Base-by-base conservation (phyloP, 1,284 basidiomycete species). In the Microbotryomycetes sp. region DNA sequence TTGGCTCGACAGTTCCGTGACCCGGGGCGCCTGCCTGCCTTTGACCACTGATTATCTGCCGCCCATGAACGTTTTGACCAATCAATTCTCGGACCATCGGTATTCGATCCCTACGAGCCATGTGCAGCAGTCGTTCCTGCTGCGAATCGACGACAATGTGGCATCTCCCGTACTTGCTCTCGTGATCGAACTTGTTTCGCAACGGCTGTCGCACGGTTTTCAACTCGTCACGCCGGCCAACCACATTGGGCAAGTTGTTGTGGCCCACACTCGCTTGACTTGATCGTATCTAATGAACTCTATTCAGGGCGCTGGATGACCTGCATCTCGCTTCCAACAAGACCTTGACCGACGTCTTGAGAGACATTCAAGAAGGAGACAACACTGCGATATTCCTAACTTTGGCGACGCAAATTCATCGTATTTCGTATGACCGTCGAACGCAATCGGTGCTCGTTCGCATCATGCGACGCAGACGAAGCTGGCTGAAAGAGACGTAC, bases 321-420 rank as follows among this genome's bases (percentile, higher is more conserved):
- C 58, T 68, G 60, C 55, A 57, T 53, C 13, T 54, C 52, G 64
- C 53, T 45, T 59, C 57, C 28, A 58, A 30, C 52, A 70, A 62
- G 60, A 69, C 62, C 28, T 51, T 68, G 45, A 61, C 64, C 31
- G 64, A 68, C 57, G 66, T 56, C 5, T 48, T 65, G 27, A 64
- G 54, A 50, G 66, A 62, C 50, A 62, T 68, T 46, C 62, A 61
- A 30, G 64, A 62, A 26, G 65, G 64, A 41, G 71, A 69, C 46
- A 61, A 61, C 26, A 70, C 64, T 28, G 62, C 91, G 0, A 87
- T 97, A 24, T 97, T 89, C 77, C 80, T 97, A 56, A 91, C 90
- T 68, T 91, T 93, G 82, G 88, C 87, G 72, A 96, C 94, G 74
- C 91, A 97, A 75, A 91, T 97, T 53, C 93, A 97, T 75, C 82